These are phyloP conservation scores for Yarrowia sp. DNA, from an alignment of 805 yeast genomes.

Conservation along the genomic window DNA sequence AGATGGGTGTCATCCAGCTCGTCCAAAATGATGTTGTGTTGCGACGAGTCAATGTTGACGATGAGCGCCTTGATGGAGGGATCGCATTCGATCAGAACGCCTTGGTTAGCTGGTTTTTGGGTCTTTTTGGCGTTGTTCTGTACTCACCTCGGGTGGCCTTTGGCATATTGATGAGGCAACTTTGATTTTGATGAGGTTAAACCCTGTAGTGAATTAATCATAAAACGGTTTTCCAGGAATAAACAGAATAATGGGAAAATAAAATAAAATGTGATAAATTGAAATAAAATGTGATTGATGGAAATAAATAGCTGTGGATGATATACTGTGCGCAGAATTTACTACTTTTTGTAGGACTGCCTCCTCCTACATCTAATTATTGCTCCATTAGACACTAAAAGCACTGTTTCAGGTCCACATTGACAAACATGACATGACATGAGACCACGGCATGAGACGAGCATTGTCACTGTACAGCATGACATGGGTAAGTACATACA, in stretches of 20 bases:
- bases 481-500: too few species aligned
- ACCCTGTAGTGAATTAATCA: too few species aligned
- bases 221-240: too few species aligned
- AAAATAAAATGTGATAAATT: background rate
- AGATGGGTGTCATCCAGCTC: slow-evolving; percentile 92
- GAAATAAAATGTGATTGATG: too few species aligned
- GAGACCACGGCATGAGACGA: too few species aligned
- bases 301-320: too few species aligned
- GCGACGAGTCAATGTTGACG: slow-evolving; percentile 70
- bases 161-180: slow-evolving; percentile 13
- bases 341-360: too few species aligned
- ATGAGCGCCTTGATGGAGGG: slow-evolving; percentile 90
- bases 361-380: too few species aligned
- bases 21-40: slow-evolving; percentile 67
- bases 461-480: background rate
- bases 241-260: too few species aligned
- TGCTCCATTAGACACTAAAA: background rate
- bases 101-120: slow-evolving; percentile 30
- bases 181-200: background rate
- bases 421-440: background rate
- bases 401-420: slow-evolving; percentile 7
- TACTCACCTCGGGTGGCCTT: slow-evolving; percentile 24
- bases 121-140: background rate
- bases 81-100: slow-evolving; percentile 49
- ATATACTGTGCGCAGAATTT: too few species aligned